phyloP scores from a whole-genome alignment of 2,329 filamentous ascomycete genomes.

The Purpureocillium lavendulum region DNA sequence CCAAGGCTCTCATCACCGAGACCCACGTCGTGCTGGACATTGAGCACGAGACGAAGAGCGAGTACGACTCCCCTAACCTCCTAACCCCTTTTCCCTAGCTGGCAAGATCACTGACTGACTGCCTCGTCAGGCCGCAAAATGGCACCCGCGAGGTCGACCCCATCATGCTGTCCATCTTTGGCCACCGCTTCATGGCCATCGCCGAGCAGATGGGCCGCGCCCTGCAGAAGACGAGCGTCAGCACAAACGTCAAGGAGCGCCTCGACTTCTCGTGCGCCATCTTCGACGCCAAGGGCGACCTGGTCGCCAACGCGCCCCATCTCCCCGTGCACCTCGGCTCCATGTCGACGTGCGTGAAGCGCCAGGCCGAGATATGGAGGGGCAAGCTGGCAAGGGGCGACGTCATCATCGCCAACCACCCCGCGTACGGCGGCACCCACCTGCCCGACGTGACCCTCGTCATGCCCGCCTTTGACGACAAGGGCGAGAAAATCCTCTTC shows the following conservation, averaged over 20 bases:
- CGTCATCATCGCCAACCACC: slow-evolving; percentile 26
- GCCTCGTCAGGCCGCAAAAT: no score
- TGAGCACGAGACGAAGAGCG: slow-evolving; percentile 41
- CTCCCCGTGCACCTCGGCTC: slow-evolving; percentile 68
- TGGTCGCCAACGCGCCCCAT: slow-evolving; percentile 70
- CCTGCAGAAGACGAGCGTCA: slow-evolving; percentile 71
- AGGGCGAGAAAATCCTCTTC: slow-evolving; percentile 30
- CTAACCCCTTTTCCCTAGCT: no score
- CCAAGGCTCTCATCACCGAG: slow-evolving; percentile 68
- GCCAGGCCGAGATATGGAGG: slow-evolving; percentile 62
- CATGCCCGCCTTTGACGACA: slow-evolving; percentile 22
- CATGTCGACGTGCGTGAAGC: slow-evolving; percentile 71
- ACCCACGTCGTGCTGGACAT: slow-evolving; percentile 89
- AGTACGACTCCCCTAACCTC: slow-evolving; percentile 14
- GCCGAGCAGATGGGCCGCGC: slow-evolving; percentile 77
- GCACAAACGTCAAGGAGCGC: slow-evolving; percentile 72
- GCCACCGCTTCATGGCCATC: slow-evolving; percentile 76
- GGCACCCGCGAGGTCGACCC: slow-evolving; percentile 35
- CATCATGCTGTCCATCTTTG: slow-evolving; percentile 69
- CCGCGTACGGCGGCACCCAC: slow-evolving; percentile 26
- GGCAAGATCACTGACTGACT: no score
- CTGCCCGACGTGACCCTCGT: slow-evolving; percentile 29
- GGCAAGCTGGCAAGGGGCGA: slow-evolving; percentile 23
- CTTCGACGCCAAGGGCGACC: slow-evolving; percentile 64
- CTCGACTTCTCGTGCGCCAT: slow-evolving; percentile 76